Conservation (phyloP, 805 yeast species). For the Candida argentea region DNA sequence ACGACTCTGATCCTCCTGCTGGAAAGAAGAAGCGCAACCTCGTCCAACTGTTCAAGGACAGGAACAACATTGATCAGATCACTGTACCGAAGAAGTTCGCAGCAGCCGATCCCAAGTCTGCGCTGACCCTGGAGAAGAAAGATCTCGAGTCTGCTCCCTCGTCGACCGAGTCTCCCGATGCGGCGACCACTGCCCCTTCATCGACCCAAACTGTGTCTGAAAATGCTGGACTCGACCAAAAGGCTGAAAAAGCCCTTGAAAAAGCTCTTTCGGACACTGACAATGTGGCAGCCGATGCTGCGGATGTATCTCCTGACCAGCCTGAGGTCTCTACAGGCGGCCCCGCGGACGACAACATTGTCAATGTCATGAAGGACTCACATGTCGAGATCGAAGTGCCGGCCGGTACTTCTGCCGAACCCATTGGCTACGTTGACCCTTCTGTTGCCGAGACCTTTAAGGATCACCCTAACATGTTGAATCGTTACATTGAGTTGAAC, state of each 20-base stretch:
- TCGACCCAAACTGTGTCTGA: conserved; percentile 1
- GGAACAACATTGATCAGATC: conserved; percentile 21
- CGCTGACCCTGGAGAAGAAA: conserved; percentile 18
- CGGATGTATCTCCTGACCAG: conserved; percentile 2
- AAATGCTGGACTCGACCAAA: background rate
- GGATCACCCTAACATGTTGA: conserved; percentile 39
- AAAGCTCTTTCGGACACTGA: conserved; percentile 1
- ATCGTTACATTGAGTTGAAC: conserved; percentile 40
- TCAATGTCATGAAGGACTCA: conserved; percentile 15
- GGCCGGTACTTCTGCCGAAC: conserved; percentile 24
- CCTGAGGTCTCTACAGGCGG: conserved; percentile 4
- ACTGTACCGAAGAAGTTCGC: conserved; percentile 32
- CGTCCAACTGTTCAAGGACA: conserved; percentile 23
- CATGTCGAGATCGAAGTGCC: conserved; percentile 27
- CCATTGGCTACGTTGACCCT: conserved; percentile 26
- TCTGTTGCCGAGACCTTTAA: conserved; percentile 27
- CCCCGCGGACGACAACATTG: conserved; percentile 13
- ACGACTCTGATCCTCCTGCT: conserved; percentile 8
- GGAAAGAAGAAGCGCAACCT: conserved; percentile 17
- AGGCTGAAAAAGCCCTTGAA: conserved; percentile 3
- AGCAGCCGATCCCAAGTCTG: conserved; percentile 18
- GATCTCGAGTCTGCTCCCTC: no score
- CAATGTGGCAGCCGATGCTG: conserved; percentile 4
- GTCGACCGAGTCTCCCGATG: no score
- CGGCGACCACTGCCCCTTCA: conserved; percentile 5